Conservation (phyloP, 2,329 filamentous ascomycete species). For the Botryosphaeria dothidea region DNA sequence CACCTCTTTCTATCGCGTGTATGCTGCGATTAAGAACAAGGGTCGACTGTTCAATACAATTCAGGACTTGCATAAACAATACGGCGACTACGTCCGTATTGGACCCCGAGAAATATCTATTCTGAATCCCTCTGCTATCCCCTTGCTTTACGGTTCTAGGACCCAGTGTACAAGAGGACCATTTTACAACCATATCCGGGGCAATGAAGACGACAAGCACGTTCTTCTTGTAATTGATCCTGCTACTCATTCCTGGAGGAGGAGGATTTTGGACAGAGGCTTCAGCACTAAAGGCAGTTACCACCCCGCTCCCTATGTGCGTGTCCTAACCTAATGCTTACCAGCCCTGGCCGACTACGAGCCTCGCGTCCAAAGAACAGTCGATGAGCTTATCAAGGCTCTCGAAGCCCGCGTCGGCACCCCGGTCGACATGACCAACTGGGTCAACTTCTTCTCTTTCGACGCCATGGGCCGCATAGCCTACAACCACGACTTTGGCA, state of each 20-base stretch:
- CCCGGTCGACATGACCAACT: constrained; percentile 32
- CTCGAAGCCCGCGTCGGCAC: constrained; percentile 28
- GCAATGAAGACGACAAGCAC: constrained; percentile 24
- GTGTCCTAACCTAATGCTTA: not conserved
- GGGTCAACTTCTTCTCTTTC: constrained; percentile 46
- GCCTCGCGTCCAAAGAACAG: constrained; percentile 33
- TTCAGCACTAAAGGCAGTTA: constrained; percentile 28
- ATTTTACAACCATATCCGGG: constrained; percentile 28
- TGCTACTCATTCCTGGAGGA: constrained; percentile 27
- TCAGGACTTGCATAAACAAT: not conserved
- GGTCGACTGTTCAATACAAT: constrained; percentile 10
- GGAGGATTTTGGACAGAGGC: constrained; percentile 34
- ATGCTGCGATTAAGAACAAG: not conserved
- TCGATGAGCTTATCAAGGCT: constrained; percentile 28
- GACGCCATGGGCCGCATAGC: constrained; percentile 53
- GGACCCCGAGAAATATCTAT: constrained; percentile 30
- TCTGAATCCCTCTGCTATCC: constrained; percentile 27
- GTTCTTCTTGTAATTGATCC: constrained; percentile 26
- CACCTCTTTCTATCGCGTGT: constrained; percentile 3
- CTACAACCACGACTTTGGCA: constrained; percentile 43
- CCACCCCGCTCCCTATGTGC: too few species aligned
- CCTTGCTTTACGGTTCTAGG: constrained; percentile 31
- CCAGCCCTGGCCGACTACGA: constrained; percentile 27
- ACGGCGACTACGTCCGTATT: constrained; percentile 18
- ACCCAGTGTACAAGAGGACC: constrained; percentile 35